Evolutionary conservation across 495 filamentous ascomycete species (phyloP).

Genomic region (Hypoxylon rickii): DNA sequence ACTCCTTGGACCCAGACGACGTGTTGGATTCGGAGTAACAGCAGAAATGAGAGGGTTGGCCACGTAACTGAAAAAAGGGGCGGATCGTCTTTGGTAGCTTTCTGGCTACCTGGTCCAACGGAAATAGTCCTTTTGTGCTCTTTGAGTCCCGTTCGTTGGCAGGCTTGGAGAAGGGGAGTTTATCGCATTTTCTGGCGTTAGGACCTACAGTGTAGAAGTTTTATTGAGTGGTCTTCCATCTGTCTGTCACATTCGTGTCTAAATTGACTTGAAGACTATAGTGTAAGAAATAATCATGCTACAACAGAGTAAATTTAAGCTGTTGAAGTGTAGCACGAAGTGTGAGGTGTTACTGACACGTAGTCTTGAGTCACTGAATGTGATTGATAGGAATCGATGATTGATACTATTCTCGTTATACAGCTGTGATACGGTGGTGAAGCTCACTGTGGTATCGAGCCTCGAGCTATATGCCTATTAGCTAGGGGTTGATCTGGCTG

Average conservation of each 20-base stretch:
- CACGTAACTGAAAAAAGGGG: slow-evolving; percentile 8
- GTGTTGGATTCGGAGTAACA: slow-evolving; percentile 16
- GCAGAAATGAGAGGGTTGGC: slow-evolving; percentile 5
- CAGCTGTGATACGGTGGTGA: too few relatives aligned
- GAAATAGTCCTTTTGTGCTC: slow-evolving; percentile 24
- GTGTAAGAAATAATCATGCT: background rate
- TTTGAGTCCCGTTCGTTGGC: slow-evolving; percentile 19
- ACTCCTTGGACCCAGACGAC: too few relatives aligned
- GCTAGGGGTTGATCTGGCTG: too few relatives aligned
- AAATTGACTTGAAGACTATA: background rate
- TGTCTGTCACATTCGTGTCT: background rate
- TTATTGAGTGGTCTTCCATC: slow-evolving; percentile 24
- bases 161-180: slow-evolving; percentile 34
- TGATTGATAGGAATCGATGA: too few relatives aligned
- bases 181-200: slow-evolving; percentile 27
- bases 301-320: background rate
- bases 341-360: background rate
- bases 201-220: slow-evolving; percentile 21
- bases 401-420: too few relatives aligned
- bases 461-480: too few relatives aligned
- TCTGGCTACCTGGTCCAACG: slow-evolving; percentile 23
- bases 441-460: too few relatives aligned
- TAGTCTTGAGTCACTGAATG: too few relatives aligned
- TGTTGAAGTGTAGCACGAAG: background rate
- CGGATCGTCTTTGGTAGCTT: slow-evolving; percentile 34